Evolutionary conservation across 1,284 basidiomycete genomes (phyloP), one percentile per base, ranked within the genome.

Genomic region (Coniferiporia sulphurascens): DNA sequence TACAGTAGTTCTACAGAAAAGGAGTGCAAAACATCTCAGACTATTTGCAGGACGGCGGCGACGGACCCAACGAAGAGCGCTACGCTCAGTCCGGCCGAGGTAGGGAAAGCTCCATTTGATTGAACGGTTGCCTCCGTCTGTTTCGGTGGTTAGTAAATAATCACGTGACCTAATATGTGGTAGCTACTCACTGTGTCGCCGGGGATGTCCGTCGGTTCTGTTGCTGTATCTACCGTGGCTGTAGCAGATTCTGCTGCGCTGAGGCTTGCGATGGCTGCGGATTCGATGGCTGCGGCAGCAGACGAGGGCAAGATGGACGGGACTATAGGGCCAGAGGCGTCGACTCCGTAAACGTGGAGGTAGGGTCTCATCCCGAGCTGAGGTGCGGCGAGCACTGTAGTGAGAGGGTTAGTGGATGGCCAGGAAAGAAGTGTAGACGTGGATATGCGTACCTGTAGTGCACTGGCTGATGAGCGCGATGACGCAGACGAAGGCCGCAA

Each of bases 281-380:
- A 32, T 36, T 35, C 50, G 35, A 61, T 48, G 35, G 34, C 43
- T 7, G 32, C 35, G 15, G 45, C 32, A 19, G 55, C 48, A 15
- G 59, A 15, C 32, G 41, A 12, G 9, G 49, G 27, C 17, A 46
- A 27, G 34, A 35, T n/a, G n/a, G 48, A 19, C 7, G 48, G 4
- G 19, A 38, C 12, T 1, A 22, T 50, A 21, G 51, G 32, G 35
- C 56, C 49, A 9, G 60, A 52, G 13, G 17, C 45, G 3, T 58
- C 55, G 8, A 54, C 43, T 8, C 51, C 55, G 36, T 51, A 52
- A 9, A 57, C 60, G 34, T 56, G 55, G 17, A 61, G 45, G 4
- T 53, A 38, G 27, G 55, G 60, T 22, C 55, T 57, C 41, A 61
- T 53, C 9, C 45, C 55, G 19, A 53, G 27, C 36, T 53, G 53